phyloP scores from a whole-genome alignment of 176 grass and related monocot genomes.

The Bothriochloa decipiens region DNA sequence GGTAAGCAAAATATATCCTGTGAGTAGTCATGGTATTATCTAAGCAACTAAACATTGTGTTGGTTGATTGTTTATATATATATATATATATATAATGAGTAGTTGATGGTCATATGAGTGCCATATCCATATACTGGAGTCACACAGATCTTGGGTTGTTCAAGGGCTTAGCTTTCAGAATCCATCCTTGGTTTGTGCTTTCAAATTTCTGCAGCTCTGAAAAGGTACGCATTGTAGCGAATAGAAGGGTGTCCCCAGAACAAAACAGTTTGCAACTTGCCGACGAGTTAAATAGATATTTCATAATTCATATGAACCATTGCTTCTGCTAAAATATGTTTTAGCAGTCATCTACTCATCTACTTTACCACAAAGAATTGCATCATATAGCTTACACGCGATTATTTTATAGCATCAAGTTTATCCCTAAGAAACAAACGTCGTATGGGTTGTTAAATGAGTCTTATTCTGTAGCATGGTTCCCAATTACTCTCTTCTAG shows the following conservation, averaged over 20 bases:
- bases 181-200: neutral
- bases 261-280: neutral
- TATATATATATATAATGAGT: neutral
- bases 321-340: slow-evolving; percentile 28
- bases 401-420: too few relatives aligned
- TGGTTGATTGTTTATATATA: slow-evolving; percentile 32
- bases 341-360: neutral
- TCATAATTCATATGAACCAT: neutral
- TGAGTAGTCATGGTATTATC: slow-evolving; percentile 20
- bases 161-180: neutral
- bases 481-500: neutral
- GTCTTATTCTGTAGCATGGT: neutral
- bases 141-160: neutral
- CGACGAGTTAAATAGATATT: neutral
- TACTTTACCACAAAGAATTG: slow-evolving; percentile 1
- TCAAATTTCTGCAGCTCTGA: too few relatives aligned
- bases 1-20: slow-evolving; percentile 5
- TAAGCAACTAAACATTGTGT: neutral
- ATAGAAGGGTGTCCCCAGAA: too few relatives aligned
- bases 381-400: neutral
- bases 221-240: too few relatives aligned
- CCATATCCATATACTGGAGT: neutral
- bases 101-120: neutral
- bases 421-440: too few relatives aligned
- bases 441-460: neutral